phyloP scores from a whole-genome alignment of 805 yeast species.

The Wickerhamomyces ciferrii region DNA sequence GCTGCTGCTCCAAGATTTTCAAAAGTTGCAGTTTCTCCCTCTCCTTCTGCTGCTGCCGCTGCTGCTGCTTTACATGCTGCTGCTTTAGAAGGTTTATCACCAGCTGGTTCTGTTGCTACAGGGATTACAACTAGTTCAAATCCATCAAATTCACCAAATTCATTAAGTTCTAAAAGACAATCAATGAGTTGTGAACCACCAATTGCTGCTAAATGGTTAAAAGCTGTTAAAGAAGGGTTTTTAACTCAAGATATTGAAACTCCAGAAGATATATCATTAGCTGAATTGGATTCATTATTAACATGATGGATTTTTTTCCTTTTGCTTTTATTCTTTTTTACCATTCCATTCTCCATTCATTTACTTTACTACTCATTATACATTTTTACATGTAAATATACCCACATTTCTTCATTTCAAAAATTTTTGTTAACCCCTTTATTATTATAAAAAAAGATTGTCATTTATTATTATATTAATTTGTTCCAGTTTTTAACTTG shows the following conservation, averaged over 20 bases:
- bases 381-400: not conserved
- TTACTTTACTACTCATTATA: not conserved
- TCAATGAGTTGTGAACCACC: constrained; percentile 20
- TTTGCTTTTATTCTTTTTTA: not conserved
- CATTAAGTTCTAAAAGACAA: constrained; percentile 6
- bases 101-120: constrained; percentile 30
- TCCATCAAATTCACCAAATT: not conserved
- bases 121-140: constrained; percentile 13
- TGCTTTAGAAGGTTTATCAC: constrained; percentile 46
- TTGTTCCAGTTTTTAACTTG: not conserved
- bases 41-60: constrained; percentile 65
- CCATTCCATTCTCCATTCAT: not conserved
- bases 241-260: constrained; percentile 71
- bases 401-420: not conserved
- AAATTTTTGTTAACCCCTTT: not conserved
- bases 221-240: constrained; percentile 72
- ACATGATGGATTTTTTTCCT: no score
- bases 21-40: constrained; percentile 48
- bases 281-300: constrained; percentile 56
- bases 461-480: not conserved
- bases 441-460: not conserved
- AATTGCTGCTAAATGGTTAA: constrained; percentile 59
- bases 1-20: constrained; percentile 81
- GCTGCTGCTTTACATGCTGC: constrained; percentile 73
- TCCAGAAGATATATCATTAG: constrained; percentile 73